Evolutionary conservation across 1,284 basidiomycete species (phyloP), one percentile per base, ranked within the genome.

Genomic region (Tilletia walkeri): DNA sequence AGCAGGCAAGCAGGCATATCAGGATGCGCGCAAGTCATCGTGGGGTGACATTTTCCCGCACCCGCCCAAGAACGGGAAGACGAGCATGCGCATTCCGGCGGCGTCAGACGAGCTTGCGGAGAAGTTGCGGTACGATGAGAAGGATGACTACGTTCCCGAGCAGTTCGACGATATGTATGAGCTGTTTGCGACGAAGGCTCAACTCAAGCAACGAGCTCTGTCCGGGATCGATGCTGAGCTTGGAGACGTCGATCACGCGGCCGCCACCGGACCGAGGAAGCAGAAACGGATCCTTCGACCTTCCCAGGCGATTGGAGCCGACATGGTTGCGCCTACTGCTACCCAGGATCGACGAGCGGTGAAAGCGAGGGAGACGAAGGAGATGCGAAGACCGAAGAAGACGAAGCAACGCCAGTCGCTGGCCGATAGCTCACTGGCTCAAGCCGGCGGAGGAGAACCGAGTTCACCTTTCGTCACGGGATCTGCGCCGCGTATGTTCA

Each of bases 1-100:
- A 0, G 92, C 94, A 84, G 95, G 95, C 7, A 95, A 93, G 83
- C 95, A 98, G 81, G 88, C 89, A 0, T 99, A 90, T 82, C 94
- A 98, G 80, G 96, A 99, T 82, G 94, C 95, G 0, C 89, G 95
- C 61, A 98, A 98, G 85, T 89, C 91, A 0, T 86, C 85, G 24
- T 97, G 95, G 94, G 96, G 96, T 12, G 96, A 99, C 83, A 86
- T 93, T 12, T 98, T 96, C 85, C 95, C 96, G 3, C 94, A 98
- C 56, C 69, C 68, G 24, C 39, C 72, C 20, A 66, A 65, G 39
- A 30, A 50, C 18, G 56, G 56, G 38, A 49, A 48, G 24, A 63
- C 54, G 14, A 49, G 4, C 24, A 61, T 61, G 14, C 56, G 50
- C 3, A 30, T 67, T 36, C 38, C 50, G 4, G 48, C 48, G 5